Base-by-base conservation (phyloP, 2,329 filamentous ascomycete genomes). In the Sclerotinia nivalis region DNA sequence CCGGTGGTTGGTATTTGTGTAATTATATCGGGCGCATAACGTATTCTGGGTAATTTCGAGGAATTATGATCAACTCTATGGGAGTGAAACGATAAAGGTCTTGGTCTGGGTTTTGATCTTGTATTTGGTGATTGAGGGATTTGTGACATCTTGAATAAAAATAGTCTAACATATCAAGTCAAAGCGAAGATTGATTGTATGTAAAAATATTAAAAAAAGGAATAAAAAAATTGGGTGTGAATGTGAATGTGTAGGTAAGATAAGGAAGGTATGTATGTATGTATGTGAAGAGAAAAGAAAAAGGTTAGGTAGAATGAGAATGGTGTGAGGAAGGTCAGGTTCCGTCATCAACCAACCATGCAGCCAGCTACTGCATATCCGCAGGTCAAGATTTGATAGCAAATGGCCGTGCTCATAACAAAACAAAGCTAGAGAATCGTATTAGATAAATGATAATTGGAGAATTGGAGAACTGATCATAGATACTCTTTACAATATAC, bases 31-130 rank as follows among this genome's bases (percentile, higher is more conserved):
- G 69, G 67, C 43, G 70, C 59, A 55, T 67, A 55, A 56, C 70
- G 70, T 43, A 70, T 69, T 54, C 70, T 66, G 22, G 71, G 71
- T 20, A 73, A 60, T 34, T 71, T 73, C 1, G 68, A 70, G 18
- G 65, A 52, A 47, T 70, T 70, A 56, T 71, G 68, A 52, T 69
- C 66, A 49, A 71, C 59, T 49, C 70, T 56, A 45, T 71, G 70
- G 15, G 40, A 47, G 66, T 71, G 70, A 31, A 71, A 55, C n/a
- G 70, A 70, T 20, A 65, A 45, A 20, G 69, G 69, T 69, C 59
- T 62, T 47, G 61, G 22, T 64, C 50, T 64, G 20, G 61, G 50
- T 50, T 64, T 64, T 64, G 47, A 50, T 25, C 9, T 22, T 37
- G 47, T 52, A 40, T 2, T 50, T 40, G 67, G 67, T 10, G 67